Conservation (phyloP, 73 alveolate genomes). For the Paramecium tetraurelia region DNA sequence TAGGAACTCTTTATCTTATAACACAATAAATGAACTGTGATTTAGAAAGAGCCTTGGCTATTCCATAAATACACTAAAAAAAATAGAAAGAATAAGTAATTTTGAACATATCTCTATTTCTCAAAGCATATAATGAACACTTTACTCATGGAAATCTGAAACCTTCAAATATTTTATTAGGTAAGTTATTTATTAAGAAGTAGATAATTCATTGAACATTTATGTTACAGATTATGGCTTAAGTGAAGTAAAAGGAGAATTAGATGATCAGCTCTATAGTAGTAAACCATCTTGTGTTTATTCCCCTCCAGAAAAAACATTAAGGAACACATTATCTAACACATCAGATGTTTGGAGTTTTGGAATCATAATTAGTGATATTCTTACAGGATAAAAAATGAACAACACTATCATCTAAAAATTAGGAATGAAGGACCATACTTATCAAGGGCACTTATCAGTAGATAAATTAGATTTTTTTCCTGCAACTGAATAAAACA, state of each 20-base stretch:
- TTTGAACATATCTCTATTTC: not conserved
- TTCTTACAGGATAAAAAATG: not conserved
- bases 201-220: not conserved
- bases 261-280: not conserved
- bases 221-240: constrained; percentile 5
- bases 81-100: not conserved
- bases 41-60: not conserved
- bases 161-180: constrained; percentile 5
- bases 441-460: not conserved
- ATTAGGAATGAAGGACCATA: not conserved
- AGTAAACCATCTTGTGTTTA: not conserved
- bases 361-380: constrained; percentile 4
- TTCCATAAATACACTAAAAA: not conserved
- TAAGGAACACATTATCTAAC: not conserved
- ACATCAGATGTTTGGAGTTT: constrained; percentile 44
- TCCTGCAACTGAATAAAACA: not conserved
- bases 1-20: not conserved
- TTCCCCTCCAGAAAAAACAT: constrained; percentile 9
- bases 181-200: not conserved
- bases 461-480: not conserved
- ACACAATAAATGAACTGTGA: not conserved
- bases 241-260: not conserved
- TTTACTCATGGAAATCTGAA: not conserved
- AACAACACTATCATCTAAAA: not conserved
- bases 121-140: not conserved